Evolutionary conservation across 2,329 filamentous ascomycete species (phyloP).

Genomic region (Stagonosporopsis rhizophila): DNA sequence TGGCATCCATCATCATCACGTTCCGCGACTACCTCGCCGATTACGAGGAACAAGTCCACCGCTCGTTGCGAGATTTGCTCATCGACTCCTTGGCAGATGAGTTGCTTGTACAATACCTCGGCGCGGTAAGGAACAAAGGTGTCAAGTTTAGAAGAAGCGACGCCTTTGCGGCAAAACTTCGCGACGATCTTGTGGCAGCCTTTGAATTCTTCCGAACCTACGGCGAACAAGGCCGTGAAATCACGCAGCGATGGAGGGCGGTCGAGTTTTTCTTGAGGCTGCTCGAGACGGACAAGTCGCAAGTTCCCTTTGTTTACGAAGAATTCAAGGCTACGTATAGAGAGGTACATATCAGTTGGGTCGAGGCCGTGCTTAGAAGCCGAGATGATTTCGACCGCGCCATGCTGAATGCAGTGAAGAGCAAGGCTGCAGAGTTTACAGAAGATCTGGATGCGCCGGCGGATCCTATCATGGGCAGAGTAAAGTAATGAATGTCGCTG

Average conservation of each 20-base stretch:
- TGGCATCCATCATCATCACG: conserved; percentile 93
- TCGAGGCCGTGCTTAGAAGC: conserved; percentile 85
- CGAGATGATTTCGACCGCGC: conserved; percentile 93
- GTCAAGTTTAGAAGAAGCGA: conserved; percentile 87
- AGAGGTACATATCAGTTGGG: conserved; percentile 95
- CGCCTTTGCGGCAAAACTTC: conserved; percentile 90
- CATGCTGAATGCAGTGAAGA: conserved; percentile 89
- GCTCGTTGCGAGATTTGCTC: conserved; percentile 87
- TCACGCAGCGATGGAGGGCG: conserved; percentile 92
- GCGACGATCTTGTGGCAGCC: conserved; percentile 87
- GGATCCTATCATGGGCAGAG: conserved; percentile 94
- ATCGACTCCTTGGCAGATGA: conserved; percentile 93
- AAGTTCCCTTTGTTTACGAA: conserved; percentile 79
- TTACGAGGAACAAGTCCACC: conserved; percentile 83
- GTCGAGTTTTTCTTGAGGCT: conserved; percentile 84
- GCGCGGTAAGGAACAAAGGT: conserved; percentile 83
- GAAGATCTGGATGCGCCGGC: conserved; percentile 69
- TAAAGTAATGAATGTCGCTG: conserved; percentile 64
- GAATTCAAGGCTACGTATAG: conserved; percentile 86
- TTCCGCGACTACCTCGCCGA: conserved; percentile 95
- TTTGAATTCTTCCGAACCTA: conserved; percentile 84
- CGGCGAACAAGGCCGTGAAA: conserved; percentile 59
- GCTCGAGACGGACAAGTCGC: conserved; percentile 75
- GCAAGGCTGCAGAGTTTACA: conserved; percentile 83
- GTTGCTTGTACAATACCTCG: conserved; percentile 84